These are phyloP conservation scores for Artemisia argyi DNA, from an alignment of 129 eudicot species.

Conservation along the genomic window DNA sequence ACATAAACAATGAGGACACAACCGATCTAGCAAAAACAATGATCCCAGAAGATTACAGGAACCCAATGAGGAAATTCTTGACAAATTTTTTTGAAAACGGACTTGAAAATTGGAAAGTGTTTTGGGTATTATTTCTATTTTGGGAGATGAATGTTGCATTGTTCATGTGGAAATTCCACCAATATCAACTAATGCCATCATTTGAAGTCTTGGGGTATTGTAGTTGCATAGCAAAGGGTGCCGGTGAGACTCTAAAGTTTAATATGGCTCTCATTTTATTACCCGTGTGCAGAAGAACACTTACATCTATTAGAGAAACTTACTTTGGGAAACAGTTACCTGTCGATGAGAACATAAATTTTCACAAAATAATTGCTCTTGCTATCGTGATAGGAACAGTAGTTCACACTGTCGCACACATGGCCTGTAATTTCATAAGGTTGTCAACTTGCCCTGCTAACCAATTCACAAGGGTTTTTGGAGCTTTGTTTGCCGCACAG, in stretches of 20 bases:
- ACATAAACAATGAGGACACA: slow-evolving; percentile 33
- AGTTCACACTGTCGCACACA: slow-evolving; percentile 40
- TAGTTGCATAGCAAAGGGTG: slow-evolving; percentile 60
- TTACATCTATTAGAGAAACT: slow-evolving; percentile 49
- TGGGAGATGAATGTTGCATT: slow-evolving; percentile 46
- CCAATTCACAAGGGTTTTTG: slow-evolving; percentile 46
- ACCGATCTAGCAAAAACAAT: slow-evolving; percentile 72
- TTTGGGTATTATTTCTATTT: slow-evolving; percentile 65
- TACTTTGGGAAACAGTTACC: slow-evolving; percentile 44
- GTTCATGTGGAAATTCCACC: slow-evolving; percentile 62
- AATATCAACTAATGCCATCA: slow-evolving; percentile 33
- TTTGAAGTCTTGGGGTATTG: slow-evolving; percentile 59
- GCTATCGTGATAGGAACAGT: slow-evolving; percentile 43
- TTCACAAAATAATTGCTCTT: slow-evolving; percentile 53
- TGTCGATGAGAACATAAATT: slow-evolving; percentile 58
- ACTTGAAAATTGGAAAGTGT: slow-evolving; percentile 72
- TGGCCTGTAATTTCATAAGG: slow-evolving; percentile 42
- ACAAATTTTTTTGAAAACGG: slow-evolving; percentile 43
- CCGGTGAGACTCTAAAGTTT: slow-evolving; percentile 70
- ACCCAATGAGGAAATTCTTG: slow-evolving; percentile 45
- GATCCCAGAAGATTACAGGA: slow-evolving; percentile 70
- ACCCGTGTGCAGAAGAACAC: slow-evolving; percentile 65
- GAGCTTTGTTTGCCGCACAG: slow-evolving; percentile 46
- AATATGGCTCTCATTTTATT: slow-evolving; percentile 69
- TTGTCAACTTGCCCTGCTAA: slow-evolving; percentile 33